phyloP scores from a whole-genome alignment of 129 eudicot genomes.

The Chrysanthemum makinoi region DNA sequence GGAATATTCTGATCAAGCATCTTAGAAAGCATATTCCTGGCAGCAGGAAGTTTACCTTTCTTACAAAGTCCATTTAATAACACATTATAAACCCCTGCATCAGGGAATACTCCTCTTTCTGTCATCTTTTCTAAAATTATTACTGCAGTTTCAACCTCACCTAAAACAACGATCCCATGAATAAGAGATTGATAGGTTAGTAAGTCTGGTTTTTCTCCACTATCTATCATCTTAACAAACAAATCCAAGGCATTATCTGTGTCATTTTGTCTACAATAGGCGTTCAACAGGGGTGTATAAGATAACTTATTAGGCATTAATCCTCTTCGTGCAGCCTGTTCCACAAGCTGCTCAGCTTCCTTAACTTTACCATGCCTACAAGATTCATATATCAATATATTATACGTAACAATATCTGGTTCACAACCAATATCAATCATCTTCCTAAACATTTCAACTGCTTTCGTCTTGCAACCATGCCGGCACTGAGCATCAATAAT shows the following conservation, averaged over 20 bases:
- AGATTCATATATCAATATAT: conserved; percentile 55
- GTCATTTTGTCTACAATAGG: conserved; percentile 52
- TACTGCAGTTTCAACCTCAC: conserved; percentile 71
- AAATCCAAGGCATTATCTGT: conserved; percentile 55
- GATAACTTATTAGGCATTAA: conserved; percentile 53
- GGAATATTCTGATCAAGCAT: conserved; percentile 62
- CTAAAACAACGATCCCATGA: conserved; percentile 67
- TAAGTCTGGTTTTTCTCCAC: conserved; percentile 68
- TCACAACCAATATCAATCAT: conserved; percentile 54
- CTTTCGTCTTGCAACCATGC: conserved; percentile 51
- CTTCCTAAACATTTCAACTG: conserved; percentile 42
- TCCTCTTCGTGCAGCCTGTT: conserved; percentile 50
- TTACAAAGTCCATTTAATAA: conserved; percentile 74
- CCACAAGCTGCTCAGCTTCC: conserved; percentile 69
- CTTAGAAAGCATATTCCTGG: conserved; percentile 52
- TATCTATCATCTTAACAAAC: conserved; percentile 56
- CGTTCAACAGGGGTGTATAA: conserved; percentile 67
- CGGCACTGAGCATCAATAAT: conserved; percentile 66
- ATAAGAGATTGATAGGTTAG: conserved; percentile 71
- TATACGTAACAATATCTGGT: conserved; percentile 69
- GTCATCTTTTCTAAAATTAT: conserved; percentile 57
- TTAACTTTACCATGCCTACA: conserved; percentile 64
- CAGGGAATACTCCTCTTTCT: conserved; percentile 67
- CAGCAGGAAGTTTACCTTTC: conserved; percentile 54
- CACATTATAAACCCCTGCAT: conserved; percentile 75